These are phyloP conservation scores for Xanthoconium purpureum DNA, from an alignment of 768 basidiomycete species.

Conservation along the genomic window DNA sequence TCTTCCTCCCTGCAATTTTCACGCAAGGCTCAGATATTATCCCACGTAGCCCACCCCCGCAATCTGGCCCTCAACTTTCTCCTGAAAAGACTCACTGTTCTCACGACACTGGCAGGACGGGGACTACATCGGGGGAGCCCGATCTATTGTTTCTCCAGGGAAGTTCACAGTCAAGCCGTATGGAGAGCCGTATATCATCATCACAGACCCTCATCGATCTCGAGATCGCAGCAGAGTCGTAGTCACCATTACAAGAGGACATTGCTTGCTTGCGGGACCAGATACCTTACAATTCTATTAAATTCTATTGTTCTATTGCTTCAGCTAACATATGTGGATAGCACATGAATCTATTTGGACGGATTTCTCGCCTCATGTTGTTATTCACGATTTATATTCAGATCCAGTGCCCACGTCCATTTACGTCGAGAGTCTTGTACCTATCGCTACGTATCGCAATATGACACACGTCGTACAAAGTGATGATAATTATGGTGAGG, in stretches of 20 bases:
- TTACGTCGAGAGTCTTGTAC: constrained; percentile 1
- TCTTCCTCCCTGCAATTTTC: constrained; percentile 82
- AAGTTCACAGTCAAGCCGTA: constrained; percentile 28
- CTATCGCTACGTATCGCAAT: background rate
- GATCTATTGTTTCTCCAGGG: constrained; percentile 27
- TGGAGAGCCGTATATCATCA: constrained; percentile 27
- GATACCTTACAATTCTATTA: constrained; percentile 27
- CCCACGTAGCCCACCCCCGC: constrained; percentile 33
- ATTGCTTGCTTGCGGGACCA: constrained; percentile 12
- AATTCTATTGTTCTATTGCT: constrained; percentile 33
- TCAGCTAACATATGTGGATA: constrained; percentile 28
- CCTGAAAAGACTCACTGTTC: constrained; percentile 47
- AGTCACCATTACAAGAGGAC: constrained; percentile 9
- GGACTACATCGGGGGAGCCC: constrained; percentile 18
- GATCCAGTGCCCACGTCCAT: background rate
- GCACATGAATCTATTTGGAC: constrained; percentile 17
- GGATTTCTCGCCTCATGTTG: constrained; percentile 8
- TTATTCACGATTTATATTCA: constrained; percentile 6
- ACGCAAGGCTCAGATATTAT: constrained; percentile 36
- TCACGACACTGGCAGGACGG: constrained; percentile 36
- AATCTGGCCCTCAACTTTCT: constrained; percentile 24
- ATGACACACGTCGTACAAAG: background rate
- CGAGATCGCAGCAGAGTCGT: constrained; percentile 22
- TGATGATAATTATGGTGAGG: constrained; percentile 12
- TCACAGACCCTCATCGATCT: constrained; percentile 32